Evolutionary conservation across 805 yeast species (phyloP).

Genomic region (Hanseniaspora clermontiae): DNA sequence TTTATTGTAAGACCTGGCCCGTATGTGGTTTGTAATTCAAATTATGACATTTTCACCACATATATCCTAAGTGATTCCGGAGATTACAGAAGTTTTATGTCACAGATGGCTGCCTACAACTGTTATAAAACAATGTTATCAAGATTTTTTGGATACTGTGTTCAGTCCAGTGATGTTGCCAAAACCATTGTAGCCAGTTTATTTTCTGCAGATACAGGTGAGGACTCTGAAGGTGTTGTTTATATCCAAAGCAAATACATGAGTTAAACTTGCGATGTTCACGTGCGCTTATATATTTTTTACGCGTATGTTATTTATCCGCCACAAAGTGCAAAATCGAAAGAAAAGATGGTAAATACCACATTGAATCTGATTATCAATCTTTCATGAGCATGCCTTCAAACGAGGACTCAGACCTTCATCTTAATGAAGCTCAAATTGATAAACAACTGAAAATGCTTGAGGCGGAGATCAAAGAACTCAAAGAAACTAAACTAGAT

Average conservation of each 20-base stretch:
- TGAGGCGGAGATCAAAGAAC: neutral
- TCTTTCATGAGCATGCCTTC: no score
- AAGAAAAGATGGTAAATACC: no score
- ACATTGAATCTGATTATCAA: no score
- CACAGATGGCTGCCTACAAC: neutral
- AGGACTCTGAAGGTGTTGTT: neutral
- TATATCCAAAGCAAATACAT: neutral
- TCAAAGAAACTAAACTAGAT: neutral
- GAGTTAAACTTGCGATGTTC: neutral
- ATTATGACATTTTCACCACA: neutral
- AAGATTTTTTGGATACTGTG: neutral
- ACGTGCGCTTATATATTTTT: no score
- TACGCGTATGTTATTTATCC: no score
- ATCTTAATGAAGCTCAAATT: neutral
- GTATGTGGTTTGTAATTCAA: neutral
- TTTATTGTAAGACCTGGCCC: neutral
- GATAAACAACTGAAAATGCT: neutral
- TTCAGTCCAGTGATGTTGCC: neutral
- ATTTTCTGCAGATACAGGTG: neutral
- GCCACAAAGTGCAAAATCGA: neutral
- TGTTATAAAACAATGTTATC: neutral
- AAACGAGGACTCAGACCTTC: neutral
- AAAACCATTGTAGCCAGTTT: neutral
- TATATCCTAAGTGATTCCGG: neutral
- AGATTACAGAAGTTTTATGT: neutral